Evolutionary conservation across 2,329 filamentous ascomycete genomes (phyloP).

Genomic region (Alternaria novae-zelandiae): DNA sequence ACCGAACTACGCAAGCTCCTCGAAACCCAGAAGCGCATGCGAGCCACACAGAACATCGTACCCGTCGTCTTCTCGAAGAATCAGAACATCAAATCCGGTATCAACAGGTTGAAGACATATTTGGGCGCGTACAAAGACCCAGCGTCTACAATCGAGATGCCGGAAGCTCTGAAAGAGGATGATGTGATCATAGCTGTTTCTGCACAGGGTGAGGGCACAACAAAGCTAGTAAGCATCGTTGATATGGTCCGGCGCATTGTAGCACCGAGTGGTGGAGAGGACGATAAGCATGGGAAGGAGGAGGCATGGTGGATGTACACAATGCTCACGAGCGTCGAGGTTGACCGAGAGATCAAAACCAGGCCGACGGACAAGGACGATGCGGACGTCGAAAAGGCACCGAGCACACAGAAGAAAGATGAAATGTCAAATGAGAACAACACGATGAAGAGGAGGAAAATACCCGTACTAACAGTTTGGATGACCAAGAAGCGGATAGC

Average conservation of each 20-base stretch:
- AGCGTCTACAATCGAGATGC: slow-evolving; percentile 14
- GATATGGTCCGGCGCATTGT: slow-evolving; percentile 26
- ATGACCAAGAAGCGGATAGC: slow-evolving; percentile 23
- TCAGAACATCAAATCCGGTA: slow-evolving; percentile 26
- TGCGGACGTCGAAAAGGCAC: neutral
- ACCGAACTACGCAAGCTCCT: slow-evolving; percentile 7
- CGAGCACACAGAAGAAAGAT: slow-evolving; percentile 7
- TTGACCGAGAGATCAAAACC: slow-evolving; percentile 1
- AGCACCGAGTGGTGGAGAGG: slow-evolving; percentile 1
- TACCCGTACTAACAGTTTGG: slow-evolving; percentile 31
- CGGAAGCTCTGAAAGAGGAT: slow-evolving; percentile 6
- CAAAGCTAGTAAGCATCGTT: slow-evolving; percentile 28
- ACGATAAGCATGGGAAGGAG: neutral
- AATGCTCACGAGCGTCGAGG: slow-evolving; percentile 19
- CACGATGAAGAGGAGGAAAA: slow-evolving; percentile 4
- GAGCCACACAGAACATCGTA: slow-evolving; percentile 8
- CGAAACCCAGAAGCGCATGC: slow-evolving; percentile 5
- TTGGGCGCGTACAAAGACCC: slow-evolving; percentile 13
- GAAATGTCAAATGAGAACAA: slow-evolving; percentile 1
- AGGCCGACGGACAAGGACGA: neutral
- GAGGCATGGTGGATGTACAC: slow-evolving; percentile 28
- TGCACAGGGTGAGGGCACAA: slow-evolving; percentile 28
- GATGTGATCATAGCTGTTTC: slow-evolving; percentile 22
- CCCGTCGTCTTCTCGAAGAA: slow-evolving; percentile 29
- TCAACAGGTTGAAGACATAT: slow-evolving; percentile 18